phyloP scores from a whole-genome alignment of 495 filamentous ascomycete species.

The Penicillium daleae region DNA sequence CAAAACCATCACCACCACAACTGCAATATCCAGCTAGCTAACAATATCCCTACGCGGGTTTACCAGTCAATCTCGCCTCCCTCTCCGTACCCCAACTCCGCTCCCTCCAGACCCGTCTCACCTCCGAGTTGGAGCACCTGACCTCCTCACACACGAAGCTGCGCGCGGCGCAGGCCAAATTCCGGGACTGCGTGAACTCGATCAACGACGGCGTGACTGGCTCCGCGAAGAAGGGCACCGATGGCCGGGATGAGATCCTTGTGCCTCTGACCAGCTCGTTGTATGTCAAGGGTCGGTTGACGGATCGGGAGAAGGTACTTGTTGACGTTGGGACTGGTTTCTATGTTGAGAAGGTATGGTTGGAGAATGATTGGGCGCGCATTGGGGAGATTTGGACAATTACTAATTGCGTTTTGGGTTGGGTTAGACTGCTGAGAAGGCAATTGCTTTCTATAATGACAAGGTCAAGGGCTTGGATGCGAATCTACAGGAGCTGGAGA shows the following conservation, averaged over 20 bases:
- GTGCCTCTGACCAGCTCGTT: slow-evolving; percentile 91
- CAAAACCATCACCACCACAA: background rate
- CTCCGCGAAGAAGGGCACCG: slow-evolving; percentile 41
- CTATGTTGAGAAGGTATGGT: slow-evolving; percentile 85
- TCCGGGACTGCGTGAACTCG: slow-evolving; percentile 81
- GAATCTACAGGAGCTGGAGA: slow-evolving; percentile 85
- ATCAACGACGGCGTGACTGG: slow-evolving; percentile 64
- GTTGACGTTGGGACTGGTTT: slow-evolving; percentile 97
- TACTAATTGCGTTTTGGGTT: background rate
- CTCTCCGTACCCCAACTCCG: slow-evolving; percentile 61
- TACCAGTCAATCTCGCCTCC: slow-evolving; percentile 63
- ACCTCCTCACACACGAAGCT: slow-evolving; percentile 87
- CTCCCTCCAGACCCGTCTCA: slow-evolving; percentile 88
- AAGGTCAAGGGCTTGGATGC: slow-evolving; percentile 80
- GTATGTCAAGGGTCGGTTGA: slow-evolving; percentile 84
- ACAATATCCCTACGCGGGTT: background rate
- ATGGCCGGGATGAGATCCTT: slow-evolving; percentile 62
- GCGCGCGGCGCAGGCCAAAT: slow-evolving; percentile 85
- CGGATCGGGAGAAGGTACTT: slow-evolving; percentile 78
- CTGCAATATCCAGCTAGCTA: slow-evolving; percentile 5
- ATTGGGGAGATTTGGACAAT: background rate
- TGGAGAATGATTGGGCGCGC: too few species aligned
- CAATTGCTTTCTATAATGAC: slow-evolving; percentile 78
- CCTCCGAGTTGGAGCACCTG: slow-evolving; percentile 92
- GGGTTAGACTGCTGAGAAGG: slow-evolving; percentile 66